These are phyloP conservation scores for Lactarius vividus DNA, from an alignment of 768 basidiomycete genomes.

Conservation along the genomic window DNA sequence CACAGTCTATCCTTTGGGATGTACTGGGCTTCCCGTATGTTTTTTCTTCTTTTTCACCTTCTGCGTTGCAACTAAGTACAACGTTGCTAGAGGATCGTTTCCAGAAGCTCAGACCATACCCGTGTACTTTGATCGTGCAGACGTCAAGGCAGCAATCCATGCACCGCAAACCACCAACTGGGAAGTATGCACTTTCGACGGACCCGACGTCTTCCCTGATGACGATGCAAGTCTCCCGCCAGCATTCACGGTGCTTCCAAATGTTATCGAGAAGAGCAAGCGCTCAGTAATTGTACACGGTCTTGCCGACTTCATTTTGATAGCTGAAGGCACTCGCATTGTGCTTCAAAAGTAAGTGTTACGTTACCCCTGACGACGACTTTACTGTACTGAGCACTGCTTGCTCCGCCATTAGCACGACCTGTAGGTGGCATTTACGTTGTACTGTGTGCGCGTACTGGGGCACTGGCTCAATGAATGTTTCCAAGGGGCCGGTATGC, in stretches of 20 bases:
- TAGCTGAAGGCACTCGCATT: conserved; percentile 57
- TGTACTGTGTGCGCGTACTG: not conserved
- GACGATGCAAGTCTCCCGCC: conserved; percentile 63
- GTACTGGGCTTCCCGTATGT: conserved; percentile 80
- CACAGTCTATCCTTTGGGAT: conserved; percentile 65
- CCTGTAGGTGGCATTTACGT: conserved; percentile 11
- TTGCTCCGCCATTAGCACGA: too few species aligned
- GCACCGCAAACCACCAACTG: conserved; percentile 61
- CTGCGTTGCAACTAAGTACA: not conserved
- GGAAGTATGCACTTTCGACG: conserved; percentile 52
- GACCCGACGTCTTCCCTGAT: conserved; percentile 55
- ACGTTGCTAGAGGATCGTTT: conserved; percentile 47
- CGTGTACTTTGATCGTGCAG: conserved; percentile 64
- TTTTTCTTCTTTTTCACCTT: not conserved
- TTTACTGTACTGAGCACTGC: too few species aligned
- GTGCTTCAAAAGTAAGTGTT: conserved; percentile 42
- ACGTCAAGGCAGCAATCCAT: conserved; percentile 71
- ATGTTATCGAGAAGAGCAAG: conserved; percentile 71
- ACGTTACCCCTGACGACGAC: too few species aligned
- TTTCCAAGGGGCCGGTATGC: conserved; percentile 55
- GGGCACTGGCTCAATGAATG: not conserved
- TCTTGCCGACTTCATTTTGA: conserved; percentile 67
- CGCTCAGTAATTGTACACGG: conserved; percentile 71
- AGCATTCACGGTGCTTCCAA: conserved; percentile 63
- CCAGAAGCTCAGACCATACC: conserved; percentile 52